Percentiles rank a stretch among this genome's conserved stretches.
Evolutionary conservation across 805 yeast genomes (phyloP).

Genomic region (Wickerhamomyces kurtzmanii): DNA sequence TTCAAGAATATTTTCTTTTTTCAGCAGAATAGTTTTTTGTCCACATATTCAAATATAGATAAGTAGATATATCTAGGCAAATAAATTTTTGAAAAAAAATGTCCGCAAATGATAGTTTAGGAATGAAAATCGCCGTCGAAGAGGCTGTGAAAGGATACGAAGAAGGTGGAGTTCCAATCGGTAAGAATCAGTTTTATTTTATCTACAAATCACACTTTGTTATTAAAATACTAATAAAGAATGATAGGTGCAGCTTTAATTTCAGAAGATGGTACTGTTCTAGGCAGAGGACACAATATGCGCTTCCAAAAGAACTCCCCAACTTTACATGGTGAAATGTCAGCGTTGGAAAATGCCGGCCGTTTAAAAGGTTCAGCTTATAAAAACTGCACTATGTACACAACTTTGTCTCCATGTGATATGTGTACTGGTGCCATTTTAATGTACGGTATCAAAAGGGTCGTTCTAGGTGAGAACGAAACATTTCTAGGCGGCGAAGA

Average conservation of each 20-base stretch:
- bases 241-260: constrained; percentile 59
- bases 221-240: no score
- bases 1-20: no score
- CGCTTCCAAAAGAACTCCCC: constrained; percentile 81
- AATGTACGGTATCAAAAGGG: constrained; percentile 79
- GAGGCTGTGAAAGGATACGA: constrained; percentile 57
- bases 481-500: constrained; percentile 83
- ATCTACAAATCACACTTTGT: constrained; percentile 13
- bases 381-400: constrained; percentile 82
- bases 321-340: constrained; percentile 86
- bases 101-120: constrained; percentile 54
- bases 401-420: constrained; percentile 86
- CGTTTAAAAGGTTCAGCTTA: constrained; percentile 72
- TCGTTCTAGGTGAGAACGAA: constrained; percentile 82
- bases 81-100: constrained; percentile 18
- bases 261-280: constrained; percentile 63
- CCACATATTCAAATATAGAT: no score
- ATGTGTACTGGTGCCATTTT: constrained; percentile 95
- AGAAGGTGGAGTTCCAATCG: constrained; percentile 92
- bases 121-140: constrained; percentile 60
- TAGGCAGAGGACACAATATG: constrained; percentile 87
- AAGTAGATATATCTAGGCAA: no score
- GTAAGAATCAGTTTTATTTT: constrained; percentile 25
- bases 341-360: constrained; percentile 86
- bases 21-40: no score